Conservation (phyloP, 129 eudicot species). For the Logfia minima region DNA sequence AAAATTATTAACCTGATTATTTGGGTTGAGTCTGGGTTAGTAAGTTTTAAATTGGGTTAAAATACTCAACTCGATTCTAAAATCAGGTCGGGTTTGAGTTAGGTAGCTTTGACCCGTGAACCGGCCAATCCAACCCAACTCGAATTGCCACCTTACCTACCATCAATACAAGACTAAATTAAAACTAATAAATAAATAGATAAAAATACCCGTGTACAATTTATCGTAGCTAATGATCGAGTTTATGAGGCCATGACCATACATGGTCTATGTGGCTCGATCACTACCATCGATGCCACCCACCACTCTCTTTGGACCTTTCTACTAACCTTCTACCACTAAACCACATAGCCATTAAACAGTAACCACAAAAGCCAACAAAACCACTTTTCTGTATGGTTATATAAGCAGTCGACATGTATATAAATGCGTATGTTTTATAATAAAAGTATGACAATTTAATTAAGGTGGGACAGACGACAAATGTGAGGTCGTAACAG, state of each 20-base stretch:
- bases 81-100: no score
- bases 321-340: not conserved
- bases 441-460: not conserved
- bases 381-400: not conserved
- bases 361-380: not conserved
- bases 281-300: slow-evolving; percentile 25
- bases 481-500: slow-evolving; percentile 32
- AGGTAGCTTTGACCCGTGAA: no score
- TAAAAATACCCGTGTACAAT: not conserved
- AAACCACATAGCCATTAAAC: not conserved
- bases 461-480: slow-evolving; percentile 38
- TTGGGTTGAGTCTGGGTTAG: no score
- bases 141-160: not conserved
- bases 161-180: slow-evolving; percentile 15
- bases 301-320: slow-evolving; percentile 17
- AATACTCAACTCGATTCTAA: no score
- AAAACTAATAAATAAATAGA: not conserved
- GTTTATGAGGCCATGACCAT: not conserved
- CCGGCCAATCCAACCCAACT: no score
- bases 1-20: no score
- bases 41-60: no score
- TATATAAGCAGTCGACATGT: not conserved
- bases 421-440: not conserved
- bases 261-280: slow-evolving; percentile 28
- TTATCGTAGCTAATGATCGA: not conserved